Evolutionary conservation across 495 filamentous ascomycete genomes (phyloP), one percentile per base, ranked within the genome.

Genomic region (Penicillium cinerascens): DNA sequence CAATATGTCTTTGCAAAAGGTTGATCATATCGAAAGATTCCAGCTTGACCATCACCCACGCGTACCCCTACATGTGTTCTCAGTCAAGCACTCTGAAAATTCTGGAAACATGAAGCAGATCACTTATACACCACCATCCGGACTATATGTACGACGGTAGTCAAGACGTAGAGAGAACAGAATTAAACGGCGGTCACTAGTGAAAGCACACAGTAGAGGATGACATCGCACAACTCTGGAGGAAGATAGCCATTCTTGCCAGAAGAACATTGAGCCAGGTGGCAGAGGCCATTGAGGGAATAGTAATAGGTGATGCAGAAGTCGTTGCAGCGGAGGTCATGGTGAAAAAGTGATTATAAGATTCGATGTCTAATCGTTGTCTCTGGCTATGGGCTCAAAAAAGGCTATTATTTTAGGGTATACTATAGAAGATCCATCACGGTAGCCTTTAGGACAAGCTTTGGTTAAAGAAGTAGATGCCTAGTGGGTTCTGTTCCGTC

Each of bases 1-100:
- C 1, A 7, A 18, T 37, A 35, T 43, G 4, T 26, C 7, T 26
- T 7, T 26, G 25, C 1, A 36, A 26, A 13, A 2, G 49, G 49
- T 26, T 47, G 37, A 65, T 43, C 0, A 68, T 51, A 54, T 83
- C 77, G 78, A 69, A 79, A 27, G 61, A 29, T n/a, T 67, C 62
- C 5, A 65, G 71, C 74, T 79, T 76, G 37, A 68, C 75, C 22
- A 83, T 66, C 22, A 83, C 77, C 79, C 80, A 84, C 36, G 69
- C 71, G 57, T 81, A 82, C 29, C 57, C 55, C 74, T 80, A 41
- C 1, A 9, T 4, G 42, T 1, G 3, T 15, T 11, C 16, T 56
- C 25, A 51, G 43, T 16, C 15, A 23, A 16, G 6, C 10, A 11
- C 4, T 5, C n/a, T 16, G 11, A 37, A 16, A 10, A 37, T 7